These are phyloP conservation scores for Neophaeococcomyces mojaviensis DNA, from an alignment of 2,329 filamentous ascomycete species.

Conservation along the genomic window DNA sequence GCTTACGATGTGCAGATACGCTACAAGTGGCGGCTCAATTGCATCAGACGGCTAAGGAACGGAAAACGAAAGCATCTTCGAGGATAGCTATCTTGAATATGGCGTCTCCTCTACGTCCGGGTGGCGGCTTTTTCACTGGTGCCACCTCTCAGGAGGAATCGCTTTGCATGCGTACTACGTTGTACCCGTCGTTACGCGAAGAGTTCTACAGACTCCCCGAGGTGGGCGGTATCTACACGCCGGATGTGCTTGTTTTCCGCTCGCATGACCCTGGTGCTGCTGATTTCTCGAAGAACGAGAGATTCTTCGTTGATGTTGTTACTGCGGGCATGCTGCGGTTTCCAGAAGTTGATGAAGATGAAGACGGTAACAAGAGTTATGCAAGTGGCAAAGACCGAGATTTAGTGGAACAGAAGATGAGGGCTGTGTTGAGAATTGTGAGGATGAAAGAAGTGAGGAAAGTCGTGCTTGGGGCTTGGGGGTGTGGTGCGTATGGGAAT, in stretches of 20 bases:
- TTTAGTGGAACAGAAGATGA: constrained; percentile 9
- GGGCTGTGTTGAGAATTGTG: constrained; percentile 10
- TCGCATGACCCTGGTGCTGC: neutral
- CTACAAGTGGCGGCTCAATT: constrained; percentile 5
- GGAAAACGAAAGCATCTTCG: neutral
- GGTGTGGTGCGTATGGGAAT: constrained; percentile 14
- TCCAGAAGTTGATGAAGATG: constrained; percentile 8
- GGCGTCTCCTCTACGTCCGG: constrained; percentile 11
- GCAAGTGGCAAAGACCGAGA: constrained; percentile 10
- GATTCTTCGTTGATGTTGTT: constrained; percentile 13
- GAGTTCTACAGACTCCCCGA: constrained; percentile 13
- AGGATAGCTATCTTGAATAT: constrained; percentile 14
- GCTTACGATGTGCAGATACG: constrained; percentile 3
- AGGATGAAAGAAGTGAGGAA: constrained; percentile 8
- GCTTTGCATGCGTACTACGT: constrained; percentile 13
- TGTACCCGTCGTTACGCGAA: constrained; percentile 10
- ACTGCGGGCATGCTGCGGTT: constrained; percentile 8
- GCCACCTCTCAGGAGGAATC: constrained; percentile 13
- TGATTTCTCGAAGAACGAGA: constrained; percentile 8
- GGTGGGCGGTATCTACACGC: constrained; percentile 10
- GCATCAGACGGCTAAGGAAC: neutral
- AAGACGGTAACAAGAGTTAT: constrained; percentile 8
- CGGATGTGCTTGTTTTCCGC: constrained; percentile 12
- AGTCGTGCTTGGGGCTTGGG: constrained; percentile 13
- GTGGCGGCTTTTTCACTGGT: constrained; percentile 14